Percentiles rank a stretch among this genome's conserved stretches.
phyloP scores from a whole-genome alignment of 768 basidiomycete species.

The Podaxis sp. region DNA sequence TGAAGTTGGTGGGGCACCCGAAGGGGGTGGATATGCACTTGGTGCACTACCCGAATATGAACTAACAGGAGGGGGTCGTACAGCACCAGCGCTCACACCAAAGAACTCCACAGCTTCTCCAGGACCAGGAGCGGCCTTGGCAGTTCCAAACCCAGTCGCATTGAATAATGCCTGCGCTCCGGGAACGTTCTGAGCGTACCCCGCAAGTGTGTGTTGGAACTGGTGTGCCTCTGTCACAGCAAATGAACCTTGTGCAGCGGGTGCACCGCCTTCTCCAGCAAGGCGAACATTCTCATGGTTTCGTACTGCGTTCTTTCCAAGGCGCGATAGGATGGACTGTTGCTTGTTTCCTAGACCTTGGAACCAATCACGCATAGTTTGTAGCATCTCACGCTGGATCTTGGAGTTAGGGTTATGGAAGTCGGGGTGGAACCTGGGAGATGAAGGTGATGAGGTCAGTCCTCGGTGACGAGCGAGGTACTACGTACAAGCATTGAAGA shows the following conservation, averaged over 20 bases:
- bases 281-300: conserved; percentile 71
- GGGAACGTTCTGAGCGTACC: conserved; percentile 48
- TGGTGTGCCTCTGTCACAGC: conserved; percentile 49
- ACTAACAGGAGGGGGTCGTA: conserved; percentile 4
- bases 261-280: conserved; percentile 48
- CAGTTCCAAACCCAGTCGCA: conserved; percentile 25
- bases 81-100: conserved; percentile 15
- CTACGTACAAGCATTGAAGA: conserved; percentile 61
- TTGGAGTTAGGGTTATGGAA: conserved; percentile 66
- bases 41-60: conserved; percentile 20
- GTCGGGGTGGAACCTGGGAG: conserved; percentile 75
- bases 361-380: conserved; percentile 64
- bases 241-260: conserved; percentile 46
- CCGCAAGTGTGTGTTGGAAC: conserved; percentile 47
- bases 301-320: conserved; percentile 65
- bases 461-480: background rate
- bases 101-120: conserved; percentile 35
- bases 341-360: conserved; percentile 47
- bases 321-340: conserved; percentile 50
- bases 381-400: conserved; percentile 77
- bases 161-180: conserved; percentile 43
- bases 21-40: conserved; percentile 23
- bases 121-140: conserved; percentile 27
- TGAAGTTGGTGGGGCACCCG: conserved; percentile 20
- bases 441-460: background rate